Evolutionary conservation across 73 alveolate species (phyloP), one percentile per base, ranked within the genome.

Genomic region (Paraurostyla sp.): DNA sequence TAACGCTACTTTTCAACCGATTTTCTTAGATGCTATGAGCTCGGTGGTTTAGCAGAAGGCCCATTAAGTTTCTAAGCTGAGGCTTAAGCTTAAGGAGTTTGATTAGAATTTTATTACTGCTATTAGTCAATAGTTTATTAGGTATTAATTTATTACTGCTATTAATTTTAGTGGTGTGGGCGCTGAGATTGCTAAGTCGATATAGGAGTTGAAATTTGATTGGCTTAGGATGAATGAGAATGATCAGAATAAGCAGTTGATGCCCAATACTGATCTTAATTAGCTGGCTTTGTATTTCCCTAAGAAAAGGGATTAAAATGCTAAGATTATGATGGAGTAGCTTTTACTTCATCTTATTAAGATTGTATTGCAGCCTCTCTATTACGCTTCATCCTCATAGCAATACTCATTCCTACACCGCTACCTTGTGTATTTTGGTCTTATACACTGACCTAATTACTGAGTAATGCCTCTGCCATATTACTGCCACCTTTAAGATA

Each of bases 401-500:
- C 80, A n/a, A 56, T 56, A 9, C 38, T 15, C 73, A 56, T 18
- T 11, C 73, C 73, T n/a, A 27, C 36, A 25, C 29, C 73, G 32
- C 36, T n/a, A 11, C 20, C 7, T 38, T 6, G 3, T 41, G 33
- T n/a, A 7, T 6, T 43, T 36, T 69, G 32, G 40, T 69, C 52
- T 29, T 52, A 25, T n/a, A 18, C 23, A 9, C 23, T 52, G 4
- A 18, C 23, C 69, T n/a, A n/a, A n/a, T n/a, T 43, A 15, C 33
- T 52, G 27, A 36, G 3, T 29, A 78, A 35, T 20, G 89, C 89
- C 29, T 78, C 89, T 0, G 89, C 89, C 76, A 78, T 78, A 20
- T 50, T 52, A 2, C 40, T 42, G 63, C 89, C 89, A 23, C 89
- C 89, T 25, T 78, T 78, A 0, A 78, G 62, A 36, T 78, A 78